Evolutionary conservation across 2,329 filamentous ascomycete species (phyloP).

Genomic region (Exophiala oligosperma): DNA sequence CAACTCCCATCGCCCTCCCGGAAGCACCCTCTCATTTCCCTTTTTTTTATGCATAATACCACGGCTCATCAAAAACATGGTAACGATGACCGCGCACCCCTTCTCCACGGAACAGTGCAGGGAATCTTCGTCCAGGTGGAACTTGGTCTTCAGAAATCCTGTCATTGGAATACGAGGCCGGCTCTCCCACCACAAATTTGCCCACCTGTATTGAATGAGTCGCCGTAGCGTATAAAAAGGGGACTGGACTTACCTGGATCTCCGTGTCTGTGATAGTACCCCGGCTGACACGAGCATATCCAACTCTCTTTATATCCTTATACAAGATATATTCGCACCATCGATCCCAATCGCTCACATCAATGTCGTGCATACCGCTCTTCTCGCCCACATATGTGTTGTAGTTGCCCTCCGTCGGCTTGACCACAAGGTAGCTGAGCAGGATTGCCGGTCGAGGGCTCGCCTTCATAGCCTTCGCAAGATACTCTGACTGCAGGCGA

Average conservation of each 20-base stretch:
- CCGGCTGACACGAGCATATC: constrained; percentile 85
- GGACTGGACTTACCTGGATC: constrained; percentile 65
- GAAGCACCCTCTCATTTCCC: neutral
- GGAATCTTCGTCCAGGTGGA: constrained; percentile 77
- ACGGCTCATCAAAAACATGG: constrained; percentile 91
- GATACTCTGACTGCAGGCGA: constrained; percentile 79
- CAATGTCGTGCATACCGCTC: constrained; percentile 94
- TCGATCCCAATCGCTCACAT: constrained; percentile 87
- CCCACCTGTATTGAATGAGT: constrained; percentile 58
- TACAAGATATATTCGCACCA: constrained; percentile 99
- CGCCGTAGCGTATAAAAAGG: neutral
- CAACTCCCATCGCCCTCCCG: neutral
- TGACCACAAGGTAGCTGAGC: constrained; percentile 88
- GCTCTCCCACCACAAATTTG: constrained; percentile 83
- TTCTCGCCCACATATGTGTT: constrained; percentile 86
- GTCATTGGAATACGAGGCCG: constrained; percentile 62
- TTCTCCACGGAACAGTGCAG: constrained; percentile 76
- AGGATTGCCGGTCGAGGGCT: constrained; percentile 78
- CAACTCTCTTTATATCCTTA: constrained; percentile 80
- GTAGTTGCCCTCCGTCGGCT: constrained; percentile 90
- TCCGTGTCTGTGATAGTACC: constrained; percentile 96
- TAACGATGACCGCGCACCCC: constrained; percentile 88
- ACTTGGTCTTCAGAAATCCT: constrained; percentile 73
- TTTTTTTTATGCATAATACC: constrained; percentile 57
- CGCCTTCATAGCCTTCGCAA: constrained; percentile 83